Conservation (phyloP, 2,329 filamentous ascomycete genomes). For the Colletotrichum somersetense region DNA sequence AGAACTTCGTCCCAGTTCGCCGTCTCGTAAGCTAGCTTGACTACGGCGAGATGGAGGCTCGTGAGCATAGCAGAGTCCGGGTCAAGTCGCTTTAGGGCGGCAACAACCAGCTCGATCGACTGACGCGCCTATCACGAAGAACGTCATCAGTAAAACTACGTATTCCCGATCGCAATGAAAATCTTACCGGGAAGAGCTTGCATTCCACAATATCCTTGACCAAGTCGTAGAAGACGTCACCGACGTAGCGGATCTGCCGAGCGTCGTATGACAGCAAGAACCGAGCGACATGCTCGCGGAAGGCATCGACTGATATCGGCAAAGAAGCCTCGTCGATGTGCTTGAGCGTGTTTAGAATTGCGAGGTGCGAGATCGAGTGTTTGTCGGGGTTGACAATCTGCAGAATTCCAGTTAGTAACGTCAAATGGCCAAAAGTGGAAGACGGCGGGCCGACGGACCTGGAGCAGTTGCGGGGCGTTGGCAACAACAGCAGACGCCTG, state of each 20-base stretch:
- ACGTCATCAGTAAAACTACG: conserved; percentile 32
- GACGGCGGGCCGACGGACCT: conserved; percentile 50
- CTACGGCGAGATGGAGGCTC: conserved; percentile 69
- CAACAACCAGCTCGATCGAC: conserved; percentile 59
- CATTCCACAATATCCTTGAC: conserved; percentile 57
- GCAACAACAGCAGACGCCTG: conserved; percentile 49
- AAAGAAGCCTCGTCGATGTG: conserved; percentile 32
- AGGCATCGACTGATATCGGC: conserved; percentile 35
- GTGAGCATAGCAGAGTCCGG: conserved; percentile 76
- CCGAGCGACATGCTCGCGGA: conserved; percentile 57
- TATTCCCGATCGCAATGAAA: background rate
- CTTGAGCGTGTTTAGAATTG: conserved; percentile 59
- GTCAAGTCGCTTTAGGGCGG: conserved; percentile 74
- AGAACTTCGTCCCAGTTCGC: conserved; percentile 67
- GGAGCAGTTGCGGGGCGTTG: conserved; percentile 55
- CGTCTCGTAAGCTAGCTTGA: conserved; percentile 69
- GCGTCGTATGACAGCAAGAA: conserved; percentile 65
- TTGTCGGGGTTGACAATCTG: conserved; percentile 61
- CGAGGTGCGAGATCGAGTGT: conserved; percentile 66
- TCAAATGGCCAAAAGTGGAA: background rate
- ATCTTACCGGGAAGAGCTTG: conserved; percentile 58
- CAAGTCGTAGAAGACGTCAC: conserved; percentile 57
- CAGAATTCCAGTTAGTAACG: conserved; percentile 14
- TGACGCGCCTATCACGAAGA: conserved; percentile 56
- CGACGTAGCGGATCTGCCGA: conserved; percentile 66